Evolutionary conservation across 2,329 filamentous ascomycete genomes (phyloP).

Genomic region (Hymenoscyphus albidus): DNA sequence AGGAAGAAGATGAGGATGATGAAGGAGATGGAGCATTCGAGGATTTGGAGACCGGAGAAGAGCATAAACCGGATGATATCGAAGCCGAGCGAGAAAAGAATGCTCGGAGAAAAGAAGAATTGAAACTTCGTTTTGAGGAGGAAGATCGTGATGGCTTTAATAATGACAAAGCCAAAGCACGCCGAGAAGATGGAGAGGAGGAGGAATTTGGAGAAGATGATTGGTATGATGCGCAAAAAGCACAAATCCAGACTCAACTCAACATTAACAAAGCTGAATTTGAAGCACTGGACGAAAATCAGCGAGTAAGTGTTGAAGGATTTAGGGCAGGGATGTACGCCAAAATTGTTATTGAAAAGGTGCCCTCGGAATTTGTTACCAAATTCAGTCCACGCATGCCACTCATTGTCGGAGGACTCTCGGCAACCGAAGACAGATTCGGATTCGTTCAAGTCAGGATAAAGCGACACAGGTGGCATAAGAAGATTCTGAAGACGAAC

Average conservation of each 20-base stretch:
- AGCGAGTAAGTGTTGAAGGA: slow-evolving; percentile 81
- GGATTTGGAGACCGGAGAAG: slow-evolving; percentile 76
- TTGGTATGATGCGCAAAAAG: slow-evolving; percentile 98
- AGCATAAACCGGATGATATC: slow-evolving; percentile 51
- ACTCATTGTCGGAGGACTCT: slow-evolving; percentile 85
- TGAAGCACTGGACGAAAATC: slow-evolving; percentile 77
- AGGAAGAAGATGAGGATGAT: slow-evolving; percentile 51
- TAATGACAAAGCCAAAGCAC: slow-evolving; percentile 78
- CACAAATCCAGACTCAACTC: slow-evolving; percentile 87
- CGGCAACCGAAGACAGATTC: slow-evolving; percentile 90
- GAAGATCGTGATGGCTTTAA: slow-evolving; percentile 96
- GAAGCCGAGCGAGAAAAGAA: slow-evolving; percentile 89
- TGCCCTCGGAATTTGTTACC: slow-evolving; percentile 84
- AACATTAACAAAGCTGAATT: slow-evolving; percentile 97
- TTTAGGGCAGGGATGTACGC: slow-evolving; percentile 90
- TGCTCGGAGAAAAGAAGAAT: slow-evolving; percentile 86
- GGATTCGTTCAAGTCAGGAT: slow-evolving; percentile 94
- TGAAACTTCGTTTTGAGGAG: slow-evolving; percentile 91
- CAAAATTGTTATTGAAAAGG: slow-evolving; percentile 81
- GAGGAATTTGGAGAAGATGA: slow-evolving; percentile 92
- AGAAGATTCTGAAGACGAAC: slow-evolving; percentile 97
- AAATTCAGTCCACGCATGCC: slow-evolving; percentile 80
- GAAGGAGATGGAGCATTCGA: slow-evolving; percentile 81
- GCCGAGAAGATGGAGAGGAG: slow-evolving; percentile 61
- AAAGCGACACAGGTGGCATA: slow-evolving; percentile 98